Evolutionary conservation across 345 rosid genomes (phyloP).

Genomic region (Passiflora organensis): DNA sequence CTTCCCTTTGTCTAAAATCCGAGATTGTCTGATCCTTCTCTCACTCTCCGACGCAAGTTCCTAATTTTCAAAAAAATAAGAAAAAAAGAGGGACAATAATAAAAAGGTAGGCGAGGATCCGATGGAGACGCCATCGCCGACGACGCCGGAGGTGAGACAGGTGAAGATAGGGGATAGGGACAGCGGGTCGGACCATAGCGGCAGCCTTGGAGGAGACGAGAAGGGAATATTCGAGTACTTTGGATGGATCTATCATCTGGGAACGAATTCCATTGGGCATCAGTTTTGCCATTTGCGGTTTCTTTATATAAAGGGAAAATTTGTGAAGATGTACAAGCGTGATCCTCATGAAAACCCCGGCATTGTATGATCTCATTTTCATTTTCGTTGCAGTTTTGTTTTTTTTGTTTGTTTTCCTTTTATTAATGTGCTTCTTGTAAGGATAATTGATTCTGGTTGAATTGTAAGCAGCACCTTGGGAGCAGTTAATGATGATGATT

Average conservation of each 20-base stretch:
- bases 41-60: no score
- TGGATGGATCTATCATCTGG: conserved; percentile 84
- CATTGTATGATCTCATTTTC: conserved; percentile 44
- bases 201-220: background rate
- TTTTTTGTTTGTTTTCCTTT: background rate
- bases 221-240: conserved; percentile 46
- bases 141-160: background rate
- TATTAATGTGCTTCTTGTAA: background rate
- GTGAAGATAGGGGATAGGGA: conserved; percentile 5
- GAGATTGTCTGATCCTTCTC: no score
- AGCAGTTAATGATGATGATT: no score
- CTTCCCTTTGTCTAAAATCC: no score
- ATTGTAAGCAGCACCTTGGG: background rate
- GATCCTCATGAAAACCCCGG: conserved; percentile 88
- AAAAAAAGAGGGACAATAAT: background rate
- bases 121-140: conserved; percentile 1
- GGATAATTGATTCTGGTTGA: background rate
- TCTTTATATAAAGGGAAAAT: conserved; percentile 67
- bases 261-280: conserved; percentile 74
- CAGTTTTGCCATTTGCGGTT: conserved; percentile 76
- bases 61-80: no score
- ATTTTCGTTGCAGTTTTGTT: background rate
- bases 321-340: conserved; percentile 81
- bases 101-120: background rate
- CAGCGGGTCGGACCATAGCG: conserved; percentile 10